phyloP scores from a whole-genome alignment of 225 moss, liverwort and hornwort species.

The Lunularia cruciata region DNA sequence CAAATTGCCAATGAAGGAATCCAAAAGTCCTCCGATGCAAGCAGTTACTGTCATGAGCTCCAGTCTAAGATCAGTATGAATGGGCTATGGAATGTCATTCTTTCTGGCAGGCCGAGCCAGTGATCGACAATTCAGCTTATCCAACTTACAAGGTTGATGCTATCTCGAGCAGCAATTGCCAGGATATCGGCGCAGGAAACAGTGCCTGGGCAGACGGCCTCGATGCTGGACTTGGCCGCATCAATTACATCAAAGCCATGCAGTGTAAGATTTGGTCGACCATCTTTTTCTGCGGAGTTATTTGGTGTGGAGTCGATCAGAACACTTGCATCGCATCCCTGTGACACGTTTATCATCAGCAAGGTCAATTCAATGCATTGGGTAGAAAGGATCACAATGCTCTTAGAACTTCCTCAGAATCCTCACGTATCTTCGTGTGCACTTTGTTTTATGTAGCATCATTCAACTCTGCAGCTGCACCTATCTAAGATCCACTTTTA shows the following conservation, averaged over 20 bases:
- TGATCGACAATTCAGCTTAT: background rate
- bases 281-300: conserved; percentile 17
- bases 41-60: no score
- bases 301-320: conserved; percentile 15
- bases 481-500: background rate
- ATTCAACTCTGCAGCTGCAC: background rate
- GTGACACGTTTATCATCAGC: background rate
- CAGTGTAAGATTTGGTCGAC: background rate
- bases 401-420: no score
- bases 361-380: background rate
- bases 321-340: conserved; percentile 20
- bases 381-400: background rate
- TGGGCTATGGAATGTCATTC: no score
- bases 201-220: conserved; percentile 6
- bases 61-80: no score
- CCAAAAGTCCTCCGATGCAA: no score
- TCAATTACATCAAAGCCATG: conserved; percentile 15
- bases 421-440: no score
- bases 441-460: background rate
- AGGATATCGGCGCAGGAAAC: conserved; percentile 25
- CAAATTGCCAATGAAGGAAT: no score
- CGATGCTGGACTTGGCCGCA: conserved; percentile 13
- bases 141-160: conserved; percentile 1
- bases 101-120: no score
- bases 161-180: conserved; percentile 22